Evolutionary conservation across 257 asterid genomes (phyloP).

Genomic region (Voacanga thouarsii): DNA sequence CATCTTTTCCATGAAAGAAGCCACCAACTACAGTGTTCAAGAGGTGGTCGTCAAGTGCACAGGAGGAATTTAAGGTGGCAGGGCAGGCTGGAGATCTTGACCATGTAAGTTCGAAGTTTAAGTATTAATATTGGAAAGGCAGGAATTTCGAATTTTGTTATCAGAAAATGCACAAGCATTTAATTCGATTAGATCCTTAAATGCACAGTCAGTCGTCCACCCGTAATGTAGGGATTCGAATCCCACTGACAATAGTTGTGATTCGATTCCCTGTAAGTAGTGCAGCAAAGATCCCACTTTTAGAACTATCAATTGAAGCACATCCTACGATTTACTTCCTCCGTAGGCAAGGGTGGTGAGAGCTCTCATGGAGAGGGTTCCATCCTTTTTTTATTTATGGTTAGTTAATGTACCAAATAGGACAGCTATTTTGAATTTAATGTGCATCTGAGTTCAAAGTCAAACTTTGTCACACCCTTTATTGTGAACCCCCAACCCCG

Average conservation of each 20-base stretch:
- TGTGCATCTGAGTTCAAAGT: not conserved
- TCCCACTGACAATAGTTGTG: too few species aligned
- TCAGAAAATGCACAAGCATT: not conserved
- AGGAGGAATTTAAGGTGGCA: not conserved
- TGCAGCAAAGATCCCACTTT: too few species aligned
- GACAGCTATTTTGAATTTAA: not conserved
- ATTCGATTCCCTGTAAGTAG: too few species aligned
- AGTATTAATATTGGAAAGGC: too few species aligned
- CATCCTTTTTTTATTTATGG: too few species aligned
- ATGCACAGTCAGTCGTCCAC: not conserved
- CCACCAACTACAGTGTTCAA: not conserved
- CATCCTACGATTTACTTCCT: too few species aligned
- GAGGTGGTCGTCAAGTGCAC: not conserved
- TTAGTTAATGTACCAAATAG: not conserved
- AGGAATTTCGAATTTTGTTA: not conserved
- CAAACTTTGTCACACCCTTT: not conserved
- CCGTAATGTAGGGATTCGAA: too few species aligned
- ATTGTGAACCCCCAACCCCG: not conserved
- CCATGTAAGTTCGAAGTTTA: too few species aligned
- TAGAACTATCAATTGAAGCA: too few species aligned
- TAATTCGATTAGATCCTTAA: not conserved
- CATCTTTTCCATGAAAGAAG: too few species aligned
- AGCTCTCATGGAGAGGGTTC: too few species aligned
- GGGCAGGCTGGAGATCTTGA: not conserved
- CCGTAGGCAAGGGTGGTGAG: too few species aligned